Conservation (phyloP, 2,329 filamentous ascomycete genomes). For the Chaetothyriales sp. region DNA sequence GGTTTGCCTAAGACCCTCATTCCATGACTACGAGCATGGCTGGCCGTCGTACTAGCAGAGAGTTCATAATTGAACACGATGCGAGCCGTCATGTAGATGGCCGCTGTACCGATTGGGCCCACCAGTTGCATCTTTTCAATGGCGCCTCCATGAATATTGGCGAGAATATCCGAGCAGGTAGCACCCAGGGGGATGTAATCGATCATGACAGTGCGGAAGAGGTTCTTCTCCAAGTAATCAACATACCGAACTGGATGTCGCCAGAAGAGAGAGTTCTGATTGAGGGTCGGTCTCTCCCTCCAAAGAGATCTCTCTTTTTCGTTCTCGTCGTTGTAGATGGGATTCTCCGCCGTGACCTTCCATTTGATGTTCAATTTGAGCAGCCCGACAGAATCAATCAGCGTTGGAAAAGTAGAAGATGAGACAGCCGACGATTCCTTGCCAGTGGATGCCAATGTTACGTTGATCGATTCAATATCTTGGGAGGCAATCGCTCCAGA, state of each 20-base stretch:
- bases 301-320: conserved; percentile 3
- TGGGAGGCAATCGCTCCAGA: not conserved
- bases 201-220: conserved; percentile 18
- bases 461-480: not conserved
- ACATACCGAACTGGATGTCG: conserved; percentile 14
- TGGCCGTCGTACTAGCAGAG: conserved; percentile 10
- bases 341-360: conserved; percentile 10
- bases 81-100: conserved; percentile 15
- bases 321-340: conserved; percentile 8
- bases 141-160: conserved; percentile 10
- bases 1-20: conserved; percentile 10
- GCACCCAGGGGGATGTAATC: conserved; percentile 14
- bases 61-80: conserved; percentile 13
- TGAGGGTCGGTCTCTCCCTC: not conserved
- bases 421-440: not conserved
- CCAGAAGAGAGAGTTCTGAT: conserved; percentile 5
- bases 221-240: conserved; percentile 9
- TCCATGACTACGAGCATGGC: conserved; percentile 7
- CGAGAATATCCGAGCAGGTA: conserved; percentile 10
- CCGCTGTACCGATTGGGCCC: conserved; percentile 10
- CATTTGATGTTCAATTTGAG: conserved; percentile 3
- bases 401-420: not conserved
- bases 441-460: not conserved
- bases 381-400: not conserved
- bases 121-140: conserved; percentile 15